phyloP scores from a whole-genome alignment of 129 eudicot species.

The Escallonia herrerae region DNA sequence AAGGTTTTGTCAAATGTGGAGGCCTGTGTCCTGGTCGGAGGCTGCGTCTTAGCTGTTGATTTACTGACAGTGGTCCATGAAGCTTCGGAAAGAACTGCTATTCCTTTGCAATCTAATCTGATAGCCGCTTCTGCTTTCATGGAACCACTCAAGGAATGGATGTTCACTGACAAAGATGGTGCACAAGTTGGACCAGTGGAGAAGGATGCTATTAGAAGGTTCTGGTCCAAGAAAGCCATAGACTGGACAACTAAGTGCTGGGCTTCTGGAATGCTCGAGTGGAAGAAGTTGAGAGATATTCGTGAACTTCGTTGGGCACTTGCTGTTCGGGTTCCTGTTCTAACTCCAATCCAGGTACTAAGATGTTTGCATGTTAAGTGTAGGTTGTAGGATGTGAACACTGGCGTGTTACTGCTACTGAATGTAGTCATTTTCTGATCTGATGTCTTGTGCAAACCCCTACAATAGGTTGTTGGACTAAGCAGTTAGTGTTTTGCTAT shows the following conservation, averaged over 20 bases:
- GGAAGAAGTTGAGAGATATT: slow-evolving; percentile 89
- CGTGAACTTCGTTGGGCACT: slow-evolving; percentile 99
- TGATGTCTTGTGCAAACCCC: no score
- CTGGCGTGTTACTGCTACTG: neutral
- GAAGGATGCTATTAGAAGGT: slow-evolving; percentile 91
- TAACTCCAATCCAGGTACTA: slow-evolving; percentile 67
- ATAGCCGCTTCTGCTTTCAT: slow-evolving; percentile 96
- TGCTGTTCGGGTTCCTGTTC: slow-evolving; percentile 84
- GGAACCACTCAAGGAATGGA: slow-evolving; percentile 94
- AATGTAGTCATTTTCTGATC: neutral
- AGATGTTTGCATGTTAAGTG: neutral
- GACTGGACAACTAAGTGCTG: slow-evolving; percentile 93
- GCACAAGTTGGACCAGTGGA: slow-evolving; percentile 91
- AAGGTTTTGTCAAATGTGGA: slow-evolving; percentile 84
- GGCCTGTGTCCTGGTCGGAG: slow-evolving; percentile 95
- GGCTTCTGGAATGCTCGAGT: slow-evolving; percentile 95
- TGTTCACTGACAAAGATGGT: slow-evolving; percentile 68
- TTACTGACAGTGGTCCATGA: slow-evolving; percentile 86
- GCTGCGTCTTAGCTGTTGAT: slow-evolving; percentile 94
- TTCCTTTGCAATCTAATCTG: slow-evolving; percentile 90
- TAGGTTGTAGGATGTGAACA: no score
- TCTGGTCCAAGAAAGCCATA: slow-evolving; percentile 84
- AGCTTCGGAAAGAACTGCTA: slow-evolving; percentile 94
- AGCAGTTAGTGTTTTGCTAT: no score
- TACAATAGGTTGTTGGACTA: no score